Evolutionary conservation across 2,329 filamentous ascomycete genomes (phyloP).

Genomic region (Hypomyces rosellus): DNA sequence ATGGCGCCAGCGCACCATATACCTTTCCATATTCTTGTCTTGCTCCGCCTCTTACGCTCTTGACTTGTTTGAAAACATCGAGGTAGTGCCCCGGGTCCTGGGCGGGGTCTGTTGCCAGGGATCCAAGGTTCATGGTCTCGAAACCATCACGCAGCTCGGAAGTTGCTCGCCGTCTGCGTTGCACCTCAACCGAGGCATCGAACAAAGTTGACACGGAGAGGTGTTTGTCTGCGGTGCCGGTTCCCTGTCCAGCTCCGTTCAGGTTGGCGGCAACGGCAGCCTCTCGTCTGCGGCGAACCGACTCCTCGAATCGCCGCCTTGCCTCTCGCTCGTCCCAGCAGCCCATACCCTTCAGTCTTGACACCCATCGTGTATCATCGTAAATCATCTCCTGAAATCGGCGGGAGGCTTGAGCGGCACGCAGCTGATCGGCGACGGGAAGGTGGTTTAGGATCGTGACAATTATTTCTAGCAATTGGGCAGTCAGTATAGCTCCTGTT

Average conservation of each 20-base stretch:
- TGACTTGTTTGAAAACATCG: slow-evolving; percentile 61
- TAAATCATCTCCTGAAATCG: slow-evolving; percentile 97
- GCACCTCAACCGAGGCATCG: slow-evolving; percentile 64
- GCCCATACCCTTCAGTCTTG: slow-evolving; percentile 76
- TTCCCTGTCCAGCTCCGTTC: slow-evolving; percentile 14
- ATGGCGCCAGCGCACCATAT: slow-evolving; percentile 80
- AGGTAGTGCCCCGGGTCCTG: slow-evolving; percentile 60
- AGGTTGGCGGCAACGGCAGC: slow-evolving; percentile 28
- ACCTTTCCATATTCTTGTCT: slow-evolving; percentile 86
- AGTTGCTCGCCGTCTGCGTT: slow-evolving; percentile 39
- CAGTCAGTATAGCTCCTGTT: neutral
- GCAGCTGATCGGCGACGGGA: slow-evolving; percentile 75
- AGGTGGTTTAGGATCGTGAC: slow-evolving; percentile 85
- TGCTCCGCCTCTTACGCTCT: slow-evolving; percentile 77
- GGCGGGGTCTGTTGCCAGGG: slow-evolving; percentile 38
- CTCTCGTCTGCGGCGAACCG: slow-evolving; percentile 55
- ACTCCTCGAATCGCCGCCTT: slow-evolving; percentile 70
- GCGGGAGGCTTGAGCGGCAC: slow-evolving; percentile 75
- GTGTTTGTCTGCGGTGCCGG: slow-evolving; percentile 14
- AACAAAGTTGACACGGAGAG: slow-evolving; percentile 54
- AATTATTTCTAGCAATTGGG: slow-evolving; percentile 62
- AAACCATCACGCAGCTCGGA: slow-evolving; percentile 59
- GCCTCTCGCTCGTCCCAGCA: slow-evolving; percentile 91
- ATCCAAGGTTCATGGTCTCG: slow-evolving; percentile 61
- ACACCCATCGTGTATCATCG: slow-evolving; percentile 93